These are phyloP conservation scores for Diutina rugosa DNA, from an alignment of 1,139 yeast species.

Conservation along the genomic window DNA sequence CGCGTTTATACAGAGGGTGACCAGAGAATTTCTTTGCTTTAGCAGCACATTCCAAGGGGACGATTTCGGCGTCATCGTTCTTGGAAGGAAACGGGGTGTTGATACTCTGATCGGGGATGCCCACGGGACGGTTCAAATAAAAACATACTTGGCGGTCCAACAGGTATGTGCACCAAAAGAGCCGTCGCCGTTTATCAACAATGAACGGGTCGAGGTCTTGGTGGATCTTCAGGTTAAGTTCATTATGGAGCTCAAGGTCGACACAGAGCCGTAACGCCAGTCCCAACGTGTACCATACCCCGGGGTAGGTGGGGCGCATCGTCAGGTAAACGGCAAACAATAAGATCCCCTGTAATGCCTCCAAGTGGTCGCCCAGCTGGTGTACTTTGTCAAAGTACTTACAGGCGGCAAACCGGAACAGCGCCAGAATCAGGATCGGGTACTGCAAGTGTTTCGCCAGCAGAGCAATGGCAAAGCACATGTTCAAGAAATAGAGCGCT, in stretches of 20 bases:
- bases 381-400: conserved; percentile 47
- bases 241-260: conserved; percentile 68
- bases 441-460: conserved; percentile 63
- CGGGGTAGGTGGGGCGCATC: conserved; percentile 70
- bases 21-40: not conserved
- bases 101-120: conserved; percentile 60
- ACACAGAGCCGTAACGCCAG: conserved; percentile 69
- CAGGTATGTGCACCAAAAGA: conserved; percentile 85
- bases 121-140: conserved; percentile 61
- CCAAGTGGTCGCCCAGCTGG: conserved; percentile 47
- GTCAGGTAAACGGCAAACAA: conserved; percentile 58
- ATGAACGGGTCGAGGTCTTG: conserved; percentile 32
- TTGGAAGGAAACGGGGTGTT: conserved; percentile 57
- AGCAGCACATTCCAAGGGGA: conserved; percentile 7
- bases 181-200: conserved; percentile 58
- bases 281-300: conserved; percentile 88
- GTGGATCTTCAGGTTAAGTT: conserved; percentile 19
- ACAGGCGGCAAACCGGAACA: conserved; percentile 62
- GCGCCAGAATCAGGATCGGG: conserved; percentile 54
- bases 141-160: conserved; percentile 71
- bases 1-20: not conserved
- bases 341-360: conserved; percentile 60
- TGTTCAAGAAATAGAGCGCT: conserved; percentile 50
- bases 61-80: conserved; percentile 57
- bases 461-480: conserved; percentile 71